These are phyloP conservation scores for Pseudogymnoascus sp. DNA, from an alignment of 2,329 filamentous ascomycete species.

Conservation along the genomic window DNA sequence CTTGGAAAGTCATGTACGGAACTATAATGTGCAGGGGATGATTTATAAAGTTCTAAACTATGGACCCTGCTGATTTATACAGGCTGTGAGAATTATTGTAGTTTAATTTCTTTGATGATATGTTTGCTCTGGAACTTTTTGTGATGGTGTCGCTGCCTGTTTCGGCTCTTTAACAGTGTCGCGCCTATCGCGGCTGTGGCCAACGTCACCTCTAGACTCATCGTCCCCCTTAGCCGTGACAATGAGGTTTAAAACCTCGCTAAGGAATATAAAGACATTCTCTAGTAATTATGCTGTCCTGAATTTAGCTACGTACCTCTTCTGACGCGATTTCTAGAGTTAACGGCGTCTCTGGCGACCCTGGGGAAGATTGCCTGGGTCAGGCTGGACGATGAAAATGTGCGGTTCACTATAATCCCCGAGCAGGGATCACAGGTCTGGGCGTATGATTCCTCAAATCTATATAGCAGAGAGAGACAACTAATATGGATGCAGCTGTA, in stretches of 20 bases:
- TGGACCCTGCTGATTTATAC: background rate
- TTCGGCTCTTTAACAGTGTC: background rate
- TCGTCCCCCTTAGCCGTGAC: background rate
- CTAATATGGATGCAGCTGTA: slow-evolving; percentile 36
- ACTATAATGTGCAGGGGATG: background rate
- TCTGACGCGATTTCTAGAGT: slow-evolving; percentile 39
- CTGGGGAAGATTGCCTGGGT: slow-evolving; percentile 38
- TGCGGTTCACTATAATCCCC: slow-evolving; percentile 92
- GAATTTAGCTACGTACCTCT: background rate
- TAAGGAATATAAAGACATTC: slow-evolving; percentile 60
- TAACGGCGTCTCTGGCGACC: slow-evolving; percentile 56
- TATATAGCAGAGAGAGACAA: background rate
- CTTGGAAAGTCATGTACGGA: background rate
- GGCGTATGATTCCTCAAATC: slow-evolving; percentile 50
- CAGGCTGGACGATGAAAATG: slow-evolving; percentile 75
- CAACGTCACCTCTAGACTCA: background rate
- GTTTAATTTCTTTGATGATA: background rate
- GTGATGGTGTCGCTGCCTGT: background rate
- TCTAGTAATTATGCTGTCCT: slow-evolving; percentile 41
- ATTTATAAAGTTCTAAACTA: background rate
- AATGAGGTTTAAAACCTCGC: slow-evolving; percentile 61
- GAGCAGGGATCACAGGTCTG: slow-evolving; percentile 94
- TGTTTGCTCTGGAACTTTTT: background rate
- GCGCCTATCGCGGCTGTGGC: slow-evolving; percentile 4
- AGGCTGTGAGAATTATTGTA: background rate